A percentile compares a stretch with the other conserved stretches of the same genome.
Conservation (phyloP, 495 filamentous ascomycete species). For the Daldinia childiae region DNA sequence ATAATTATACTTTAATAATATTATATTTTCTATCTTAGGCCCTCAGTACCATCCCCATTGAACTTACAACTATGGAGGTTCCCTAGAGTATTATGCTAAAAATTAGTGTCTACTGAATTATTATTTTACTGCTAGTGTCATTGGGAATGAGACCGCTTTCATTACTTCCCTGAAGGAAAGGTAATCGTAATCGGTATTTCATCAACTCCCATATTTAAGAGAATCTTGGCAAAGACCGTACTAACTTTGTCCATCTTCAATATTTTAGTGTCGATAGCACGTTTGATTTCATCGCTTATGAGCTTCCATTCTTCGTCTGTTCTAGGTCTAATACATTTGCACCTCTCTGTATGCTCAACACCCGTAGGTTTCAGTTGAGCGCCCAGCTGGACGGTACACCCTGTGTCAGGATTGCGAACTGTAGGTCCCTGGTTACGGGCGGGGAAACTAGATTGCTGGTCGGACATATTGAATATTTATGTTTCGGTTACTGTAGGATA, state of each 20-base stretch:
- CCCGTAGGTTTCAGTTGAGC: constrained; percentile 3
- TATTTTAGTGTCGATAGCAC: constrained; percentile 14
- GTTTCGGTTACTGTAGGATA: background rate
- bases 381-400: constrained; percentile 22
- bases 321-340: constrained; percentile 26
- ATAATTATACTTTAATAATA: too few relatives aligned
- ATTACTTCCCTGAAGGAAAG: background rate
- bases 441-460: background rate
- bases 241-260: constrained; percentile 28
- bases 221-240: constrained; percentile 20
- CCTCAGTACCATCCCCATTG: too few relatives aligned
- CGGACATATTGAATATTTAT: constrained; percentile 6
- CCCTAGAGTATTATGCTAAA: too few relatives aligned
- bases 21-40: too few relatives aligned
- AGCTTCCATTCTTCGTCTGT: constrained; percentile 3
- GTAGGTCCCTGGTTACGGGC: background rate
- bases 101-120: too few relatives aligned
- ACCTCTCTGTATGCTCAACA: constrained; percentile 13
- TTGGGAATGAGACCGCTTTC: background rate
- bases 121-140: background rate
- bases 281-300: background rate
- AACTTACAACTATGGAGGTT: too few relatives aligned
- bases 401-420: constrained; percentile 24
- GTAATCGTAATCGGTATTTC: background rate
- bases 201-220: constrained; percentile 21